phyloP scores from a whole-genome alignment of 2,329 filamentous ascomycete genomes.

The Beauveria medogensis region DNA sequence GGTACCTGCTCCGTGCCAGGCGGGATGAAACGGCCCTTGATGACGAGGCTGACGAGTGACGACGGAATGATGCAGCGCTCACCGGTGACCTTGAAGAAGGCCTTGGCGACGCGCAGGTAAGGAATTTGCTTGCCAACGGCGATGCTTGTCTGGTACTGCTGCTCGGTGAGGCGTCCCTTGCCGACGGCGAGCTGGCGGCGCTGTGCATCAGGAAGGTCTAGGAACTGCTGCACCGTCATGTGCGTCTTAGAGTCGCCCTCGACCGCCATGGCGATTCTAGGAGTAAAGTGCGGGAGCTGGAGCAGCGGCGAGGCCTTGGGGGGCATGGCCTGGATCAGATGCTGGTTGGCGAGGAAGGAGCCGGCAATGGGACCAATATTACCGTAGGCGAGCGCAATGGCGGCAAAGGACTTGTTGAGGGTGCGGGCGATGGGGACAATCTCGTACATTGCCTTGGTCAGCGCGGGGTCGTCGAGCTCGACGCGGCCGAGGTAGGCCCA shows the following conservation, averaged over 20 bases:
- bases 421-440: conserved; percentile 78
- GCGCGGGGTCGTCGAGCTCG: conserved; percentile 67
- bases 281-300: conserved; percentile 81
- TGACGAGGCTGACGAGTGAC: conserved; percentile 85
- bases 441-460: conserved; percentile 83
- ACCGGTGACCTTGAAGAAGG: conserved; percentile 97
- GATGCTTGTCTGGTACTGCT: conserved; percentile 69
- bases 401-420: conserved; percentile 77
- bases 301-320: conserved; percentile 80
- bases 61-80: conserved; percentile 89
- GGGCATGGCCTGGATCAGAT: conserved; percentile 80
- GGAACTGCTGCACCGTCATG: conserved; percentile 76
- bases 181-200: conserved; percentile 65
- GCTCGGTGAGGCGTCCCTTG: conserved; percentile 60
- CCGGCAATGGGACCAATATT: conserved; percentile 74
- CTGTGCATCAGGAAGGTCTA: conserved; percentile 70
- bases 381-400: conserved; percentile 81
- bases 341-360: conserved; percentile 75
- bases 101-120: conserved; percentile 74
- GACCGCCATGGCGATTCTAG: conserved; percentile 54
- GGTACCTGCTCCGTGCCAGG: conserved; percentile 73
- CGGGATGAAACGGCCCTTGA: conserved; percentile 90
- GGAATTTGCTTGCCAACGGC: conserved; percentile 77
- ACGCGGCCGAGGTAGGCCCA: conserved; percentile 93
- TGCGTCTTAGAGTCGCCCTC: conserved; percentile 71